These are phyloP conservation scores for Cordyceps javanica DNA, from an alignment of 2,329 filamentous ascomycete genomes.

Conservation along the genomic window DNA sequence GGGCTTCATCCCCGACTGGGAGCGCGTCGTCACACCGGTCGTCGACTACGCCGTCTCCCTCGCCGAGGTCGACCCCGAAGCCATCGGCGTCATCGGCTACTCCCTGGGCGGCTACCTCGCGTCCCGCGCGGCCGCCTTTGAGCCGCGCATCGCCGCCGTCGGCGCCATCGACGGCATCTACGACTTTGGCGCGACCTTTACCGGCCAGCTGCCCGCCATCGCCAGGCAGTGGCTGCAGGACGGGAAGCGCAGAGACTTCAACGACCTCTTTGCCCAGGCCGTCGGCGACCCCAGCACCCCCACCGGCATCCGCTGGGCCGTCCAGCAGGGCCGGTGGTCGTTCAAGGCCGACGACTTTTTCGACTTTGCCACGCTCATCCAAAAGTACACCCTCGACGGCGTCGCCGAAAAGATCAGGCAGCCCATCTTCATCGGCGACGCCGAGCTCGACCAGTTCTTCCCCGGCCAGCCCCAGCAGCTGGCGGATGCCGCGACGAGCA, in stretches of 20 bases:
- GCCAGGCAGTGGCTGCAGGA: constrained; percentile 13
- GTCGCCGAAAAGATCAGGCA: constrained; percentile 18
- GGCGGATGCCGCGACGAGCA: background rate
- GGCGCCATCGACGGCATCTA: constrained; percentile 35
- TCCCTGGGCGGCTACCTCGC: constrained; percentile 37
- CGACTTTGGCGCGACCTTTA: constrained; percentile 19
- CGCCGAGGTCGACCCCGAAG: constrained; percentile 23
- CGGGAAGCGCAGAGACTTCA: constrained; percentile 17
- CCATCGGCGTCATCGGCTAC: constrained; percentile 32
- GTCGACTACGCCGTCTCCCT: constrained; percentile 30
- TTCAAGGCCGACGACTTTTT: constrained; percentile 21
- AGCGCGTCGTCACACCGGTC: constrained; percentile 33
- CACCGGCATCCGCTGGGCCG: constrained; percentile 19
- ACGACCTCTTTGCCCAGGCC: constrained; percentile 14
- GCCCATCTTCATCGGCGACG: constrained; percentile 20
- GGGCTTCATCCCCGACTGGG: constrained; percentile 41
- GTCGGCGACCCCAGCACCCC: constrained; percentile 3
- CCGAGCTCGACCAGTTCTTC: constrained; percentile 18
- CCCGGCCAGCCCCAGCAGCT: constrained; percentile 8
- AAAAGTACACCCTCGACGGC: constrained; percentile 16
- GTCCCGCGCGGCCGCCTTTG: constrained; percentile 36
- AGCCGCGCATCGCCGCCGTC: constrained; percentile 35
- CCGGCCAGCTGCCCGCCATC: constrained; percentile 8
- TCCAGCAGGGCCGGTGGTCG: constrained; percentile 22
- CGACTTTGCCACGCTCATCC: constrained; percentile 16